A percentile compares a stretch with the other conserved stretches of the same genome.
These are phyloP conservation scores for Penicillium frequentans DNA, from an alignment of 2,329 filamentous ascomycete species.

Conservation along the genomic window DNA sequence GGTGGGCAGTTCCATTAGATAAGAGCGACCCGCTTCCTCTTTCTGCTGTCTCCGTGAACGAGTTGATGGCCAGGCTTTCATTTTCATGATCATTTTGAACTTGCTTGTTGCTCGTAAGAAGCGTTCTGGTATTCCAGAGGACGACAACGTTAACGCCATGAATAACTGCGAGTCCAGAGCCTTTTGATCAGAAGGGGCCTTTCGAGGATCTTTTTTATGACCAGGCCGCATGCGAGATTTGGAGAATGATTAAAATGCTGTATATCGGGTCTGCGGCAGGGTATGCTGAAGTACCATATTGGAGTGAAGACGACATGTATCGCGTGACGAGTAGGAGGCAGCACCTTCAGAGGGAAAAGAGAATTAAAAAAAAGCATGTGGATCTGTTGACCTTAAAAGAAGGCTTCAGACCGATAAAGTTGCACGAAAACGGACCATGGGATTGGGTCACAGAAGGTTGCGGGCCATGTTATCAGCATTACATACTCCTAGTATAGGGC, in stretches of 20 bases:
- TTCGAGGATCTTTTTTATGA: constrained; percentile 11
- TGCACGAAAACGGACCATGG: constrained; percentile 32
- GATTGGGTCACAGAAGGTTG: constrained; percentile 29
- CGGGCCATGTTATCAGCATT: constrained; percentile 33
- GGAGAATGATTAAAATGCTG: constrained; percentile 12
- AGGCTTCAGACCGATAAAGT: constrained; percentile 21
- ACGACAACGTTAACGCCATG: constrained; percentile 19
- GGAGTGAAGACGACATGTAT: constrained; percentile 17
- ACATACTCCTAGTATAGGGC: constrained; percentile 19
- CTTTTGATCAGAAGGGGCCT: constrained; percentile 6
- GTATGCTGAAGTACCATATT: constrained; percentile 26
- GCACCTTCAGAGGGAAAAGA: constrained; percentile 1
- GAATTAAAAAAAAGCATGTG: constrained; percentile 8
- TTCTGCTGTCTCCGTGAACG: constrained; percentile 18
- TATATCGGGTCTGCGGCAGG: constrained; percentile 13
- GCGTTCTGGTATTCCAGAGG: constrained; percentile 28
- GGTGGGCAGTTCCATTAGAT: constrained; percentile 39
- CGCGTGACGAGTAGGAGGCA: constrained; percentile 26
- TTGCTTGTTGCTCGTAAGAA: constrained; percentile 31
- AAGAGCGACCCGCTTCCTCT: constrained; percentile 23
- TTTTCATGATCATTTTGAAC: constrained; percentile 28
- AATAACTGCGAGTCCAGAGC: constrained; percentile 6
- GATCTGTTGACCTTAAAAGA: constrained; percentile 31
- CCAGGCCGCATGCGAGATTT: constrained; percentile 11
- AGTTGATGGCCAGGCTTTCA: constrained; percentile 27